Evolutionary conservation across 805 yeast genomes (phyloP), one percentile per base, ranked within the genome.

Genomic region (Monosporozyma solicola): DNA sequence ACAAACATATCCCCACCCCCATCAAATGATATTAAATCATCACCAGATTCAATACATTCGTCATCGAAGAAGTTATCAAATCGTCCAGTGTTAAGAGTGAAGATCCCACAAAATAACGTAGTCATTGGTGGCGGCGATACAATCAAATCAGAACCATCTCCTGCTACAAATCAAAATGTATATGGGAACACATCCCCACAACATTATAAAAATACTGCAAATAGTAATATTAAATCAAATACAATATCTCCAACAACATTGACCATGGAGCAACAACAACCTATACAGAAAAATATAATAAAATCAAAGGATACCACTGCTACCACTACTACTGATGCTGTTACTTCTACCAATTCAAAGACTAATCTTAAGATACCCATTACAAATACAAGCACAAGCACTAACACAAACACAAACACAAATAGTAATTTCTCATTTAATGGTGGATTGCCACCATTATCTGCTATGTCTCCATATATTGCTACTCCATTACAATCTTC

Each of bases 41-140:
- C 41, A 5, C 37, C 45, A 48, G 22, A 48, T 35, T 24, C 45
- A 24, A 39, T 27, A 27, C 32, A 37, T 27, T 32, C 15, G 39
- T 27, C 44, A 13, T 32, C 44, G 22, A 48, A 43, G n/a, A 49
- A 44, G 33, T 31, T 22, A 46, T 7, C 33, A 22, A 32, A 51
- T 49, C 67, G 89, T 54, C 89, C 89, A 1, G 75, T 83, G 1
- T 67, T 84, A 47, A 67, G 87, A 53, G 83, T 84, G 10, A 82
- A 81, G 58, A 84, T 84, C n/a, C 89, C 89, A 1, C 71, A 70
- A 5, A 80, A 75, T 61, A 60, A 63, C 41, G 57, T 59, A 7
- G 70, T 51, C 6, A 48, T 55, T 47, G 59, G 54, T 6, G 50
- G 55, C 46, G 59, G 54, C 49, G 41, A 54, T 9, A 71, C 72